Base-by-base conservation (phyloP, 2,329 filamentous ascomycete species). In the Metarhizium guizhouense region DNA sequence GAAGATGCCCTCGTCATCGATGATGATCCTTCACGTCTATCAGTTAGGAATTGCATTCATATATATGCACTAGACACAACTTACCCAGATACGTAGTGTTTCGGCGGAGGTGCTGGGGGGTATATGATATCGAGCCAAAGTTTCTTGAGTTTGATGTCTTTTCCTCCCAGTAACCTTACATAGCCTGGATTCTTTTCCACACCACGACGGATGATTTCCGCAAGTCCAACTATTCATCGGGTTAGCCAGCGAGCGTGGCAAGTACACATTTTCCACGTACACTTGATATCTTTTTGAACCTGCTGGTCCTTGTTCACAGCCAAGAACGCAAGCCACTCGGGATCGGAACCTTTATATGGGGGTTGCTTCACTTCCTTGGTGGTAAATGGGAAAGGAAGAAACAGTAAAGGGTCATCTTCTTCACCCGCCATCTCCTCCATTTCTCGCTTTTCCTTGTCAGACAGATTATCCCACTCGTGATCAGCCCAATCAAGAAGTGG, bases 101-200 rank as follows among this genome's bases (percentile, higher is more conserved):
- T 76, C 5, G 84, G 83, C 1, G 85, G 83, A 47, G 84, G 80
- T 40, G 70, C 71, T 47, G 70, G 68, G 0, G 85, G 85, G 59
- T 81, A 87, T 52, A 83, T 75, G 30, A 86, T 72, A 45, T 86
- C 78, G 32, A 88, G 72, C 84, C 83, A 86, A 52, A 71, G 74
- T 55, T 76, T 76, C 38, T 72, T 73, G 34, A 85, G 58, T 42
- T 71, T 72, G 51, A 82, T 73, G 0, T 74, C 68, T 30, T 72
- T 72, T 10, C 82, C 82, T 36, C 74, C 74, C 38, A 74, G 68
- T 3, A 69, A 55, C 50, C 58, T 67, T n/a, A 83, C 65, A 2
- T 74, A 67, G 2, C 59, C 56, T 0, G 73, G 71, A 56, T 77
- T 74, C 14, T 63, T 70, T 32, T 73, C 70, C 1, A 79, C 74